Evolutionary conservation across 352 stramenopile species (phyloP).

Genomic region (Globisporangium alternatum): DNA sequence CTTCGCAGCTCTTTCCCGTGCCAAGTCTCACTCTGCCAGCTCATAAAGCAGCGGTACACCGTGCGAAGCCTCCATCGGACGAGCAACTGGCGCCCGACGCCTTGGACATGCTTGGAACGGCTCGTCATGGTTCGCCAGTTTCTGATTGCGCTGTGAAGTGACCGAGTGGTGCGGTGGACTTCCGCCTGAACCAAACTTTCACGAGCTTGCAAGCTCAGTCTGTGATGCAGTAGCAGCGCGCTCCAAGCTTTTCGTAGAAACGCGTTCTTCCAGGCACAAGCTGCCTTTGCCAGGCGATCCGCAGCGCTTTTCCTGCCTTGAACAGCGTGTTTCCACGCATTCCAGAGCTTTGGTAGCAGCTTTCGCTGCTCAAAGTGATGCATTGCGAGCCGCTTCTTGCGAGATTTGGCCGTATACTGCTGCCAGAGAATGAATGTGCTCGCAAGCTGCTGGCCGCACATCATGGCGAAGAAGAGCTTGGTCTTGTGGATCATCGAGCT

Average conservation of each 20-base stretch:
- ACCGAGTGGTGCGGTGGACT: constrained; percentile 7
- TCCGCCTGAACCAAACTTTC: constrained; percentile 13
- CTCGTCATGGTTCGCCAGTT: constrained; percentile 15
- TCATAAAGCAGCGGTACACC: constrained; percentile 33
- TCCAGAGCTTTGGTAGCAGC: constrained; percentile 30
- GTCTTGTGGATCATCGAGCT: constrained; percentile 15
- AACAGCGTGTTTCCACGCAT: constrained; percentile 20
- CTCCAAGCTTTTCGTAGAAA: constrained; percentile 29
- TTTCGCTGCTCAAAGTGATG: constrained; percentile 25
- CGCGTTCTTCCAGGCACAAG: constrained; percentile 22
- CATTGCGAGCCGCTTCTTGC: constrained; percentile 22
- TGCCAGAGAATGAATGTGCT: constrained; percentile 29
- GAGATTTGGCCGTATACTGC: constrained; percentile 12
- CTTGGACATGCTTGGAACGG: neutral
- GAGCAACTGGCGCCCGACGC: constrained; percentile 24
- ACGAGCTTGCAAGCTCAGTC: neutral
- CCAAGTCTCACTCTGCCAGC: constrained; percentile 15
- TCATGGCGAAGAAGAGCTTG: constrained; percentile 20
- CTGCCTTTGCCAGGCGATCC: constrained; percentile 5
- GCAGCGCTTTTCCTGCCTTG: neutral
- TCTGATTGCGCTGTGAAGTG: constrained; percentile 10
- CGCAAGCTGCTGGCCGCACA: constrained; percentile 16
- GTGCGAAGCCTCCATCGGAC: constrained; percentile 38
- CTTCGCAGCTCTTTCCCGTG: neutral
- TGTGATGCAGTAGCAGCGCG: constrained; percentile 16